Conservation (phyloP, 2,329 filamentous ascomycete genomes). For the Ampelomyces quisqualis region DNA sequence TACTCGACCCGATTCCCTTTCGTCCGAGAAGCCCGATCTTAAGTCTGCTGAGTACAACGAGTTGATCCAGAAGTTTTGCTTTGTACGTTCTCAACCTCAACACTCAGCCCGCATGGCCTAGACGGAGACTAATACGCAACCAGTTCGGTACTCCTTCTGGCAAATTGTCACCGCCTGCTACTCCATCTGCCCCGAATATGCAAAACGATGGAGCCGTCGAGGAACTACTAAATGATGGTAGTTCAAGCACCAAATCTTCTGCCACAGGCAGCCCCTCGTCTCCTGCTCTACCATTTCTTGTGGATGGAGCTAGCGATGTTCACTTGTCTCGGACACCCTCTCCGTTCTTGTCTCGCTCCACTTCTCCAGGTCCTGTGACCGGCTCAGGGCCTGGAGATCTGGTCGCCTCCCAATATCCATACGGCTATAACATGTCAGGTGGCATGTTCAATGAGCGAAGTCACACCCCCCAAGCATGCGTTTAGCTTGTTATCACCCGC, state of each 20-base stretch:
- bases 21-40: conserved; percentile 66
- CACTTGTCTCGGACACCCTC: conserved; percentile 31
- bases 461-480: conserved; percentile 48
- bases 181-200: conserved; percentile 26
- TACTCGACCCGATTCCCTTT: conserved; percentile 55
- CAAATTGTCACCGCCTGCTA: conserved; percentile 42
- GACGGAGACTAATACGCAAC: conserved; percentile 45
- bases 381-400: conserved; percentile 45
- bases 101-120: conserved; percentile 38
- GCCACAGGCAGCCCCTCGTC: conserved; percentile 42
- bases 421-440: conserved; percentile 44
- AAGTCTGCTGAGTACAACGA: conserved; percentile 92
- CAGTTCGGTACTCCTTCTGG: conserved; percentile 54
- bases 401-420: conserved; percentile 47
- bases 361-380: conserved; percentile 47
- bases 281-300: conserved; percentile 33
- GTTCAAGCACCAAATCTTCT: conserved; percentile 39
- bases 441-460: conserved; percentile 48
- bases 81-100: conserved; percentile 74
- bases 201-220: conserved; percentile 36
- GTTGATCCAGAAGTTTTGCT: conserved; percentile 98
- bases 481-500: conserved; percentile 24
- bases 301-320: conserved; percentile 46
- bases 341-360: conserved; percentile 44
- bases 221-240: conserved; percentile 27